A percentile compares a stretch with the other conserved stretches of the same genome.
Conservation (phyloP, 306 rosid species). For the Vigna angularis region DNA sequence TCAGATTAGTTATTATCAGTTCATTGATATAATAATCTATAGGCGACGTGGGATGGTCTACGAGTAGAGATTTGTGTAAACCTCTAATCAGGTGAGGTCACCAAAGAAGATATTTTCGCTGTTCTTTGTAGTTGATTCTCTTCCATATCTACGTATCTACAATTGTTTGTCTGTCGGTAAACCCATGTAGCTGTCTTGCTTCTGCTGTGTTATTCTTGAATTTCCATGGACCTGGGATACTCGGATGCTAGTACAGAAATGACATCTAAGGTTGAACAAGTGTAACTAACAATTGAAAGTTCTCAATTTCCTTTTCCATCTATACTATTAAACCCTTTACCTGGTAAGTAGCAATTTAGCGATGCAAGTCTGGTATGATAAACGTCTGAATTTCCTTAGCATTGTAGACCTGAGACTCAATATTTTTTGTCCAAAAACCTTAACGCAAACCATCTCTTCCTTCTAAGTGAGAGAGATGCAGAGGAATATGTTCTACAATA, state of each 20-base stretch:
- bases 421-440: neutral
- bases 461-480: neutral
- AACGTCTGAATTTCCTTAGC: neutral
- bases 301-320: too few species aligned
- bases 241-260: too few species aligned
- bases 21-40: neutral
- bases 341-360: too few species aligned
- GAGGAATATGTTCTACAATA: neutral
- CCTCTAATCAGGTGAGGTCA: conserved; percentile 2
- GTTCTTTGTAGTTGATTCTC: neutral
- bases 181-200: too few species aligned
- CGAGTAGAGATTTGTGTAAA: neutral
- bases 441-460: neutral
- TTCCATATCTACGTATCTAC: too few species aligned
- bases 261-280: too few species aligned
- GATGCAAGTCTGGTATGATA: neutral
- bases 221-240: too few species aligned
- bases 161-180: too few species aligned
- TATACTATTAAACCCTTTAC: too few species aligned
- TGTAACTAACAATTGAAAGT: too few species aligned
- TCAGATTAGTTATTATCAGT: conserved; percentile 1
- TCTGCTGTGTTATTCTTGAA: too few species aligned
- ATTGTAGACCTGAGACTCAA: neutral
- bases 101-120: neutral
- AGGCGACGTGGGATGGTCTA: neutral